These are phyloP conservation scores for Leccinum griseonigrum DNA, from an alignment of 1,284 basidiomycete species.

Conservation along the genomic window DNA sequence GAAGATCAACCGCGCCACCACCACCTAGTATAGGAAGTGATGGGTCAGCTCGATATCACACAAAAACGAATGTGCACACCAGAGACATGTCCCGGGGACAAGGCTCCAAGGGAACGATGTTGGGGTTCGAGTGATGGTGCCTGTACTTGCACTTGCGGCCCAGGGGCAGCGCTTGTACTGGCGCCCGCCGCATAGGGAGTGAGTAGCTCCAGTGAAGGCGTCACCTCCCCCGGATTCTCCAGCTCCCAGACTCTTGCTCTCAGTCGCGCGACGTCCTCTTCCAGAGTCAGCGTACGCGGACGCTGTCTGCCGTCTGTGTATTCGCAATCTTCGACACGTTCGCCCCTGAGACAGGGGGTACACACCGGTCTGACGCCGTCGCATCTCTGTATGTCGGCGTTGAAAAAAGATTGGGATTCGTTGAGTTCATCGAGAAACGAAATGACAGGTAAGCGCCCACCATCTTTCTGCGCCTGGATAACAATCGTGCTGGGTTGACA, in stretches of 20 bases:
- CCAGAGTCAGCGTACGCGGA: constrained; percentile 37
- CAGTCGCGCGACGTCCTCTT: constrained; percentile 38
- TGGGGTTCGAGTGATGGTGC: neutral
- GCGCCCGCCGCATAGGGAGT: constrained; percentile 29
- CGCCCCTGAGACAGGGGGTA: constrained; percentile 34
- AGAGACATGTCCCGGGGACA: neutral
- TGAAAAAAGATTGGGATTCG: neutral
- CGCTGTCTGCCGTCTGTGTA: constrained; percentile 37
- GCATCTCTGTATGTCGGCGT: constrained; percentile 34
- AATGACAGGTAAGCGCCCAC: constrained; percentile 16
- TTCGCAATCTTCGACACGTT: constrained; percentile 41
- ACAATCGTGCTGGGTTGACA: neutral
- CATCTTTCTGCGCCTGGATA: constrained; percentile 39
- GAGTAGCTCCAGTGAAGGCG: constrained; percentile 29
- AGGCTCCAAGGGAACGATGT: neutral
- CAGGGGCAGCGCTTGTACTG: neutral
- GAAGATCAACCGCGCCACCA: neutral
- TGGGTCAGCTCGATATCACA: neutral
- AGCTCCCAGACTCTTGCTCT: constrained; percentile 37
- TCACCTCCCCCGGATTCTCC: constrained; percentile 30
- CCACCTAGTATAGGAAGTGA: neutral
- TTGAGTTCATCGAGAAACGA: neutral
- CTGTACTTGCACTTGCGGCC: neutral
- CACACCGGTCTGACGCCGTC: constrained; percentile 41
- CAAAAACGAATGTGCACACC: constrained; percentile 3